phyloP scores from a whole-genome alignment of 805 yeast genomes.

The Clavispora carvajalis region DNA sequence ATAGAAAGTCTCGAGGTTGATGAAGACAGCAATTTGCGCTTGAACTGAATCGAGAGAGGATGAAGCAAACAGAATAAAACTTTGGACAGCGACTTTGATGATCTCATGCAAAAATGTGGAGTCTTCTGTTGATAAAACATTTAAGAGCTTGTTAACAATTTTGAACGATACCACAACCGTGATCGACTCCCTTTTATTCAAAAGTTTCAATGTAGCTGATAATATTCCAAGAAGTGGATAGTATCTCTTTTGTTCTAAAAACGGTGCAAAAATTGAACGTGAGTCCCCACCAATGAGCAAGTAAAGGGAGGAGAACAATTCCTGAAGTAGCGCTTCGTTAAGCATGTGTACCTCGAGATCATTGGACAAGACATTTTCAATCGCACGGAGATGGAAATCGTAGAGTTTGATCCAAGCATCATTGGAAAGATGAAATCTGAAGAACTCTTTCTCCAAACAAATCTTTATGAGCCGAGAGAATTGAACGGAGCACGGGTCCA shows the following conservation, averaged over 20 bases:
- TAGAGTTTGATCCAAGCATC: slow-evolving; percentile 24
- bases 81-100: slow-evolving; percentile 33
- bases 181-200: slow-evolving; percentile 20
- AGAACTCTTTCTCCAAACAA: slow-evolving; percentile 19
- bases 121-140: slow-evolving; percentile 38
- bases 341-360: slow-evolving; percentile 1
- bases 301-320: slow-evolving; percentile 16
- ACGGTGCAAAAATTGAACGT: slow-evolving; percentile 14
- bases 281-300: slow-evolving; percentile 20
- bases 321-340: slow-evolving; percentile 19
- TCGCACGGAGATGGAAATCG: slow-evolving; percentile 19
- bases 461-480: slow-evolving; percentile 18
- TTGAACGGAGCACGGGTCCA: slow-evolving; percentile 22
- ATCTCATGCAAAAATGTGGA: slow-evolving; percentile 32
- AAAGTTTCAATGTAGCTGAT: slow-evolving; percentile 10
- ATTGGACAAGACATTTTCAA: slow-evolving; percentile 10
- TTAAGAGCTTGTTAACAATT: slow-evolving; percentile 42
- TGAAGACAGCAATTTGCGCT: slow-evolving; percentile 41
- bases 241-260: slow-evolving; percentile 15
- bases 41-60: slow-evolving; percentile 40
- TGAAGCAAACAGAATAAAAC: slow-evolving; percentile 29
- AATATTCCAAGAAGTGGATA: slow-evolving; percentile 16
- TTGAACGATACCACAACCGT: slow-evolving; percentile 25
- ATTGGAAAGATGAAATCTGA: slow-evolving; percentile 27
- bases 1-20: slow-evolving; percentile 36